Evolutionary conservation across 2,329 filamentous ascomycete species (phyloP).

Genomic region (Calonectria crousiana): DNA sequence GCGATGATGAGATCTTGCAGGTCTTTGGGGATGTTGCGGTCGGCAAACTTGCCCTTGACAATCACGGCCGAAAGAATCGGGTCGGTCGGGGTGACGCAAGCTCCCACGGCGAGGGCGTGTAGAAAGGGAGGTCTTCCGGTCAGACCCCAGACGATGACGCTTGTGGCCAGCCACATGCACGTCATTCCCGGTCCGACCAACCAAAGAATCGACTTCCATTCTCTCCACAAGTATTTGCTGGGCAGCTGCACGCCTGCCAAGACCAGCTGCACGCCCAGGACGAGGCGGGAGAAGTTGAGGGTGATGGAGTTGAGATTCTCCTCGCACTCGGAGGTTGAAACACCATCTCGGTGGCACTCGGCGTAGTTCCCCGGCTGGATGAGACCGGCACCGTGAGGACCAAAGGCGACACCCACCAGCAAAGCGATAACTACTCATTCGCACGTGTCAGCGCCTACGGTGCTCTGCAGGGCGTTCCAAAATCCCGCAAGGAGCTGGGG

Average conservation of each 20-base stretch:
- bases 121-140: conserved; percentile 79
- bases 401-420: conserved; percentile 82
- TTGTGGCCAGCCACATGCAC: conserved; percentile 88
- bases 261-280: conserved; percentile 90
- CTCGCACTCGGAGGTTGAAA: conserved; percentile 48
- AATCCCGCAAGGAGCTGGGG: conserved; percentile 1
- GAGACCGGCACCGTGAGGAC: conserved; percentile 81
- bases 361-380: conserved; percentile 84
- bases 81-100: conserved; percentile 93
- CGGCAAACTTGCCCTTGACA: conserved; percentile 93
- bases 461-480: neutral
- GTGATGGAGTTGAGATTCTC: conserved; percentile 78
- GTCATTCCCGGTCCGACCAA: conserved; percentile 89
- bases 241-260: conserved; percentile 90
- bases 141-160: conserved; percentile 81
- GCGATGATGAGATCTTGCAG: conserved; percentile 85
- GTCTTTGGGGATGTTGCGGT: conserved; percentile 86
- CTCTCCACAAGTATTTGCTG: conserved; percentile 79
- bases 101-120: conserved; percentile 82
- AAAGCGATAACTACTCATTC: conserved; percentile 79
- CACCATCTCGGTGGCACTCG: conserved; percentile 42
- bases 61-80: conserved; percentile 90
- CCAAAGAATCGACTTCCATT: conserved; percentile 82
- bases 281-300: conserved; percentile 86
- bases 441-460: neutral